Conservation (phyloP, 352 stramenopile species). For the Phytophthora pisi region DNA sequence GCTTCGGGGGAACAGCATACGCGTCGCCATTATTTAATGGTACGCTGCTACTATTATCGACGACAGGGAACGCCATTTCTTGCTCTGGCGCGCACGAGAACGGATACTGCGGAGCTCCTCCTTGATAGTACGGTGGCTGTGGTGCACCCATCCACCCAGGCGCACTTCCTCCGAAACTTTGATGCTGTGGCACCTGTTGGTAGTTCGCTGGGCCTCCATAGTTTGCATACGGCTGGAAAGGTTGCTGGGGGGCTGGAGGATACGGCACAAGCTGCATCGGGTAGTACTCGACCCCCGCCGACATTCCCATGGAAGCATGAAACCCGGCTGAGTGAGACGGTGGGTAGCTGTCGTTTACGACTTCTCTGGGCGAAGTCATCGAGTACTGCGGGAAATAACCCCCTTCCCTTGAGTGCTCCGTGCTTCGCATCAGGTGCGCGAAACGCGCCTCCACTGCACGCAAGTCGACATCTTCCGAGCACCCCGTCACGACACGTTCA, state of each 20-base stretch:
- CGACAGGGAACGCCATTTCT: constrained; percentile 29
- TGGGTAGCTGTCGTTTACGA: constrained; percentile 4
- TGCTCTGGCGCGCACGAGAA: constrained; percentile 31
- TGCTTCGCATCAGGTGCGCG: constrained; percentile 79
- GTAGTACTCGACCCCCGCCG: constrained; percentile 31
- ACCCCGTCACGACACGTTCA: constrained; percentile 31
- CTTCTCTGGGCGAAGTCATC: constrained; percentile 12
- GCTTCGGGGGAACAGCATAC: constrained; percentile 15
- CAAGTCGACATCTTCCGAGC: constrained; percentile 70
- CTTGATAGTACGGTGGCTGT: constrained; percentile 25
- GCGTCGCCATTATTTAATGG: background rate
- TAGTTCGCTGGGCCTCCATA: constrained; percentile 23
- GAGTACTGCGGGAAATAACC: constrained; percentile 23
- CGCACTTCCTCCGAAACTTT: constrained; percentile 28
- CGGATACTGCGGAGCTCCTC: constrained; percentile 27
- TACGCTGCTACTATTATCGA: constrained; percentile 12
- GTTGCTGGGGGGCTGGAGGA: constrained; percentile 26
- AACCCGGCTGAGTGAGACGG: constrained; percentile 14
- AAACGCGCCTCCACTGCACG: constrained; percentile 78
- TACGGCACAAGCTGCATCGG: constrained; percentile 37
- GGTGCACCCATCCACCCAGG: constrained; percentile 31
- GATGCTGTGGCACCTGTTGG: constrained; percentile 31
- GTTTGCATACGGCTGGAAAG: constrained; percentile 33
- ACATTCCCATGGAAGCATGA: constrained; percentile 18
- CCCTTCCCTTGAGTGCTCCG: constrained; percentile 39